Conservation (phyloP, 2,329 filamentous ascomycete species). For the Fusarium humuli region DNA sequence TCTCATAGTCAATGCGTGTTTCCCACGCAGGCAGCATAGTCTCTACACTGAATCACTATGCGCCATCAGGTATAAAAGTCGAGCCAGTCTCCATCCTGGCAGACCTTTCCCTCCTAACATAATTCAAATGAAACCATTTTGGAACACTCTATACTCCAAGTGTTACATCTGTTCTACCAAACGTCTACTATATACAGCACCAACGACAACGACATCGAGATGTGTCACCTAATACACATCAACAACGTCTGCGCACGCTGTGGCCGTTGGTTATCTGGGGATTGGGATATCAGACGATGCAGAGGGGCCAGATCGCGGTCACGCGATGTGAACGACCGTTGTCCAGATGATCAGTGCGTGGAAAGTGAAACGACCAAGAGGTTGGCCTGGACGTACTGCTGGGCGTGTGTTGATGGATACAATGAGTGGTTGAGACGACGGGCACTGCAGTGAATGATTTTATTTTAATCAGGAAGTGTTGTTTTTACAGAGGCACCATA, state of each 20-base stretch:
- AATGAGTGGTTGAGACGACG: neutral
- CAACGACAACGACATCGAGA: neutral
- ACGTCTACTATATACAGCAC: neutral
- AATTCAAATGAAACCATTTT: neutral
- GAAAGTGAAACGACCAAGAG: neutral
- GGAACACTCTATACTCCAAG: neutral
- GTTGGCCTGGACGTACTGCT: neutral
- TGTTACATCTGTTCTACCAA: neutral
- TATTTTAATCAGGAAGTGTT: too few species aligned
- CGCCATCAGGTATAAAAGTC: neutral
- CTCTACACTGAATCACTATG: neutral
- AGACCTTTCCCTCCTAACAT: rapidly evolving
- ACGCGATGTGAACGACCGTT: neutral
- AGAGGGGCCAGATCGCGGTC: neutral
- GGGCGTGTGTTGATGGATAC: neutral
- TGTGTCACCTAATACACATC: neutral
- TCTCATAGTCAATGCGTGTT: neutral
- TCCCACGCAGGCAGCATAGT: neutral
- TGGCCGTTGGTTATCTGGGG: neutral
- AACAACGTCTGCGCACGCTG: neutral
- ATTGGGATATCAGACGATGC: neutral
- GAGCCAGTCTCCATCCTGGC: neutral
- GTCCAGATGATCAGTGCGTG: neutral
- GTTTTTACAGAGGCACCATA: too few species aligned
- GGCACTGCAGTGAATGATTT: neutral